A percentile compares a stretch with the other conserved stretches of the same genome.
Evolutionary conservation across 495 filamentous ascomycete species (phyloP).

Genomic region (Mytilinidion resinicola): DNA sequence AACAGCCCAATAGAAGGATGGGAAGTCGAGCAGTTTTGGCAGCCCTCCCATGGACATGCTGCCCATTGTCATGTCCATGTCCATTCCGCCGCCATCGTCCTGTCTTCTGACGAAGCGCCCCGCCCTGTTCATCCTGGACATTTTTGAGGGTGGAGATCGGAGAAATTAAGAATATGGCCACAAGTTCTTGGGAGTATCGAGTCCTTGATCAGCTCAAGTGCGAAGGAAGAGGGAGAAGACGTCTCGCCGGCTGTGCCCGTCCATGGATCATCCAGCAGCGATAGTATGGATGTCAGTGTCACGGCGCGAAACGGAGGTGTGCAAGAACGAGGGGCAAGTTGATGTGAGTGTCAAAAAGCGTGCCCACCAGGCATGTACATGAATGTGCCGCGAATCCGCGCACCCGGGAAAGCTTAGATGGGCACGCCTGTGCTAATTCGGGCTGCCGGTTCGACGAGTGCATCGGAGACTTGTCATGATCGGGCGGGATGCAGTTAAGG

Average conservation of each 20-base stretch:
- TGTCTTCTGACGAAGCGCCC: not conserved
- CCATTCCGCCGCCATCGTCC: too few species aligned
- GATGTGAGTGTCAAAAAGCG: not conserved
- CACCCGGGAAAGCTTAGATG: not conserved
- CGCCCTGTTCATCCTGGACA: too few species aligned
- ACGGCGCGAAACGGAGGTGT: too few species aligned
- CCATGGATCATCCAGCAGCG: too few species aligned
- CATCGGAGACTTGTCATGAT: not conserved
- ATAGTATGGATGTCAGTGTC: too few species aligned
- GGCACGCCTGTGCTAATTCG: not conserved
- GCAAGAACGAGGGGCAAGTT: too few species aligned
- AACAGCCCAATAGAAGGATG: conserved; percentile 57
- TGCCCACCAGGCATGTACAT: not conserved
- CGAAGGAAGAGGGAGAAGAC: too few species aligned
- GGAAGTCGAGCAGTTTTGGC: conserved; percentile 42
- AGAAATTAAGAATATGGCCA: too few species aligned
- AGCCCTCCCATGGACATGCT: conserved; percentile 47
- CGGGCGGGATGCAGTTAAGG: not conserved
- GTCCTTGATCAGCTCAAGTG: too few species aligned
- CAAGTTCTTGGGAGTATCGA: too few species aligned
- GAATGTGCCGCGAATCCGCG: not conserved
- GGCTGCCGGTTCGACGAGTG: not conserved
- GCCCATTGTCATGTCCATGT: conserved; percentile 32
- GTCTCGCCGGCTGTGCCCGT: too few species aligned
- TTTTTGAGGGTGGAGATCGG: too few species aligned